Conservation (phyloP, 2,329 filamentous ascomycete species). For the Alternaria triticina region DNA sequence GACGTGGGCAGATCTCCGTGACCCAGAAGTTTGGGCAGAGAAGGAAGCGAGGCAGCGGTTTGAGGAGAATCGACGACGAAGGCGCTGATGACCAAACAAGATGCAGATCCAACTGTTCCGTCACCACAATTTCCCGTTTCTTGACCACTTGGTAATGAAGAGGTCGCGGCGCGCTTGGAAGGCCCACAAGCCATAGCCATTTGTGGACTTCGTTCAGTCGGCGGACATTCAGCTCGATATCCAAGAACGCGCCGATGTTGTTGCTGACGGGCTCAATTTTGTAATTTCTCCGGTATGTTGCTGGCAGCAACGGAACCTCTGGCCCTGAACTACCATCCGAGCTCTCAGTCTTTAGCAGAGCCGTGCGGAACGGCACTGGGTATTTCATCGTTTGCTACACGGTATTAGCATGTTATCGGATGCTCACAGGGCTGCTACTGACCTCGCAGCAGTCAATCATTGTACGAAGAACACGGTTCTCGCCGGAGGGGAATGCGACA, state of each 20-base stretch:
- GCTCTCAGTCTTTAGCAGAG: conserved; percentile 3
- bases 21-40: conserved; percentile 27
- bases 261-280: conserved; percentile 18
- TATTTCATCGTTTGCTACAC: conserved; percentile 6
- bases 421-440: not conserved
- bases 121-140: conserved; percentile 26
- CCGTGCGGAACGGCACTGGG: conserved; percentile 19
- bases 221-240: conserved; percentile 21
- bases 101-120: conserved; percentile 31
- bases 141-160: conserved; percentile 30
- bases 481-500: not conserved
- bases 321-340: not conserved
- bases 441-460: conserved; percentile 10
- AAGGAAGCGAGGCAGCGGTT: conserved; percentile 28
- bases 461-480: not conserved
- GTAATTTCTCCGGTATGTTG: conserved; percentile 24
- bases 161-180: conserved; percentile 23
- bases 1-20: conserved; percentile 20
- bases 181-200: conserved; percentile 28
- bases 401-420: not conserved
- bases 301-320: conserved; percentile 16
- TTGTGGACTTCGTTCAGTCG: conserved; percentile 25
- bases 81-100: conserved; percentile 24
- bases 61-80: conserved; percentile 23
- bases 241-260: conserved; percentile 21